Base-by-base conservation (phyloP, 176 grass and related monocot genomes). In the Aechmea fasciata region DNA sequence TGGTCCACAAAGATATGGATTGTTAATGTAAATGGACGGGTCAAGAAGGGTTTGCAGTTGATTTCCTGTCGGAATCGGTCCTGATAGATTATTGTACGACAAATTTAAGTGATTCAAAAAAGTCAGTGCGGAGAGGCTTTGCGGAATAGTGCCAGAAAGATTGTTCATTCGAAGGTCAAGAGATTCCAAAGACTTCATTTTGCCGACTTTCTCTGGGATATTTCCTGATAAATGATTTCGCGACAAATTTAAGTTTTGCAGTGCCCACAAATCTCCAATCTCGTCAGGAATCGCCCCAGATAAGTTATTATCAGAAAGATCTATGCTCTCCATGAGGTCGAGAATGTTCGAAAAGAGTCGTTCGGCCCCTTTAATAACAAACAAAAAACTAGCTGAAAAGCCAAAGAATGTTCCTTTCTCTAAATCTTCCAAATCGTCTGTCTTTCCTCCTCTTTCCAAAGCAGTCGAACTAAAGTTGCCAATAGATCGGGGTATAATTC, bases 51-150 rank as follows among this genome's bases (percentile, higher is more conserved):
- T 73, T 24, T 71, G 70, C 1, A 91, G 22, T 8, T 81, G 73
- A 65, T 83, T 66, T 13, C 77, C 83, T 10, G n/a, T 70, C 53
- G 80, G 83, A 53, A 91, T 91, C 48, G 22, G 61, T 48, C 33
- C 33, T 41, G 33, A 41, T 6, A 41, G 33, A 41, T 41, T 41
- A 41, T 41, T 41, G 33, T 41, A 41, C 7, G 33, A 41, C 1
- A 41, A 41, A 41, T 41, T 41, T 41, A 41, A 41, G 33, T 75
- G 22, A 14, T 82, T 82, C 13, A 82, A 17, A 48, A 23, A 25
- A 29, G 17, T 82, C 62, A 76, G 6, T 14, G 71, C 72, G 13
- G 24, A 50, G 7, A 82, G 28, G 47, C 73, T 68, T 41, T 15
- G 10, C 13, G 79, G 72, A 76, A 82, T 75, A 33, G 28, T 8